Conservation (phyloP, 495 filamentous ascomycete species). For the Staphylotrichum tortipilum region DNA sequence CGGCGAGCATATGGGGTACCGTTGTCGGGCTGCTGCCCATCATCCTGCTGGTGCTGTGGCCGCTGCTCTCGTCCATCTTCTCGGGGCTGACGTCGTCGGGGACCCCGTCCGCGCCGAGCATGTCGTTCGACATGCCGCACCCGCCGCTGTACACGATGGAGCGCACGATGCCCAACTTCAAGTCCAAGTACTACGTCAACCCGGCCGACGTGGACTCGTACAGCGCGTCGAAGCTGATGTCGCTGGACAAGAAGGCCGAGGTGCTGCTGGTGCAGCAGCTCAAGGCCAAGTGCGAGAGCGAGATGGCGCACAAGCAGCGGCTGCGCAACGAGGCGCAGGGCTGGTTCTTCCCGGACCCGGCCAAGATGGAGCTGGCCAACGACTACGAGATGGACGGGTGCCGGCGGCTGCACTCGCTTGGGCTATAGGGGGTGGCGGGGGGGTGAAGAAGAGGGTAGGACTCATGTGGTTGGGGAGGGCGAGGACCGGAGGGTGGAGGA, state of each 20-base stretch:
- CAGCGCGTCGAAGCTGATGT: slow-evolving; percentile 52
- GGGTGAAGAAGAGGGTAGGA: not conserved
- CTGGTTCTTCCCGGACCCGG: slow-evolving; percentile 74
- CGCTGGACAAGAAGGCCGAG: slow-evolving; percentile 73
- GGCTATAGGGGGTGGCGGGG: not conserved
- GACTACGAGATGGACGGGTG: slow-evolving; percentile 33
- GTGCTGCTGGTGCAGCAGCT: slow-evolving; percentile 57
- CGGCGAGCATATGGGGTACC: slow-evolving; percentile 43
- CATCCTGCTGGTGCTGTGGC: slow-evolving; percentile 79
- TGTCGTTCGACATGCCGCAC: slow-evolving; percentile 58
- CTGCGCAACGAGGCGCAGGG: slow-evolving; percentile 75
- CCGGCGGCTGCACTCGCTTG: slow-evolving; percentile 26
- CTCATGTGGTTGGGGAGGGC: not conserved
- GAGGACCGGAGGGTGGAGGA: not conserved
- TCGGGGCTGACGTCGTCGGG: slow-evolving; percentile 45
- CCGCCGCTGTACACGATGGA: slow-evolving; percentile 59
- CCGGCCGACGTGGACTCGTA: slow-evolving; percentile 66
- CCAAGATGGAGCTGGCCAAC: slow-evolving; percentile 54
- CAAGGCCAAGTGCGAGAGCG: slow-evolving; percentile 60
- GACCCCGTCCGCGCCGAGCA: slow-evolving; percentile 51
- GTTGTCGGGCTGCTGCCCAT: slow-evolving; percentile 68
- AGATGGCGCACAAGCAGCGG: slow-evolving; percentile 51
- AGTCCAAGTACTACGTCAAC: slow-evolving; percentile 77
- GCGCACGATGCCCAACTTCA: slow-evolving; percentile 59
- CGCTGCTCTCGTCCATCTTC: slow-evolving; percentile 75